Percentiles rank a stretch among this genome's conserved stretches.
Evolutionary conservation across 345 rosid genomes (phyloP).

Genomic region (Physaria fendleri): DNA sequence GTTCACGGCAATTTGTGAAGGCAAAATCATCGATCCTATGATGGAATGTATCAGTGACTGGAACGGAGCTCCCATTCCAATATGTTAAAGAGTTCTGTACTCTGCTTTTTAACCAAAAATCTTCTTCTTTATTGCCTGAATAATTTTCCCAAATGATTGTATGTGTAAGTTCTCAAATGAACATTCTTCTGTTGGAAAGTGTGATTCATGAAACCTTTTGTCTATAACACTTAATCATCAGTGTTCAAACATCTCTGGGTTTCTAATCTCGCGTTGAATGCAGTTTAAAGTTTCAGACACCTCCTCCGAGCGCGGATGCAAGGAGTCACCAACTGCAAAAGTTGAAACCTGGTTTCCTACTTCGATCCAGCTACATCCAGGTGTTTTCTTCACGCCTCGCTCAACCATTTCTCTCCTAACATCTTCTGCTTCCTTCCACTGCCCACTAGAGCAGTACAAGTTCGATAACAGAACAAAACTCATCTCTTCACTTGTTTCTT

Average conservation of each 20-base stretch:
- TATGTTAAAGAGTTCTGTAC: no score
- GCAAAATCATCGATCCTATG: no score
- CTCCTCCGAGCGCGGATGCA: conserved; percentile 32
- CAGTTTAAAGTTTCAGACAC: conserved; percentile 26
- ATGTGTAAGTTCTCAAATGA: no score
- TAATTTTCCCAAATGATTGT: no score
- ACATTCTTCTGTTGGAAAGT: no score
- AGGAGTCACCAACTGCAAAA: conserved; percentile 47
- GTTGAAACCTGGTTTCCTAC: conserved; percentile 41
- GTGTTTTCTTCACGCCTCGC: conserved; percentile 58
- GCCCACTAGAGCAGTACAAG: conserved; percentile 51
- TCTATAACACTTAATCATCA: conserved; percentile 4
- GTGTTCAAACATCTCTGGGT: conserved; percentile 6
- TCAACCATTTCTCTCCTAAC: conserved; percentile 56
- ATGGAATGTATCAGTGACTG: no score
- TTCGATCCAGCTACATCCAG: conserved; percentile 84
- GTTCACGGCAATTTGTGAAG: no score
- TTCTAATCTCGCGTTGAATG: conserved; percentile 49
- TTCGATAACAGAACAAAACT: conserved; percentile 62
- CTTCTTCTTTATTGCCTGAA: no score
- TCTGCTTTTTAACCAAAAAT: no score
- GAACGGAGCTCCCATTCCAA: no score
- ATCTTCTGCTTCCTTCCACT: conserved; percentile 73
- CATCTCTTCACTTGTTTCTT: conserved; percentile 46
- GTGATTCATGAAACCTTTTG: no score